Evolutionary conservation across 768 basidiomycete species (phyloP).

Genomic region (Phallus indusiatus): DNA sequence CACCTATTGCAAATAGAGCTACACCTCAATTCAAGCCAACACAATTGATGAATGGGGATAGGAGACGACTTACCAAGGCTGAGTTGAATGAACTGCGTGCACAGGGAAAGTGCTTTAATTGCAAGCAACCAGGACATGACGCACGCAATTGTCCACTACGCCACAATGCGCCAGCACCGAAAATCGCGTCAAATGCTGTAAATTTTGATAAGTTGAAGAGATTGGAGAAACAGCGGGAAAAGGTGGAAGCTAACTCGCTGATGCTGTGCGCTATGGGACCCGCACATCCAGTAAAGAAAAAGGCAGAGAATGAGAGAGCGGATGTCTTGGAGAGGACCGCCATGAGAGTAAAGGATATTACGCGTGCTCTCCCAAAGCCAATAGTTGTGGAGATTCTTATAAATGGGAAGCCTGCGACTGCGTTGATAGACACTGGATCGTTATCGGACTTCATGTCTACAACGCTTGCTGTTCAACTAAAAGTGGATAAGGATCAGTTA

Average conservation of each 20-base stretch:
- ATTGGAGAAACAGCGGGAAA: not conserved
- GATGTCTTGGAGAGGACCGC: not conserved
- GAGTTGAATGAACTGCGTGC: not conserved
- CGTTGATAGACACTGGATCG: conserved; percentile 13
- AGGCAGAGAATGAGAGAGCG: too few relatives aligned
- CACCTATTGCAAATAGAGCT: not conserved
- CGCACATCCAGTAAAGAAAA: too few relatives aligned
- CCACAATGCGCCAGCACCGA: not conserved
- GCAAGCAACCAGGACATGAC: not conserved
- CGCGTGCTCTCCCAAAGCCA: not conserved
- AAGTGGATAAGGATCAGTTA: conserved; percentile 17
- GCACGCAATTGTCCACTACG: not conserved
- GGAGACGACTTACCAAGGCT: not conserved
- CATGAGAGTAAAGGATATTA: not conserved
- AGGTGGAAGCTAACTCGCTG: not conserved
- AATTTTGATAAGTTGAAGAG: not conserved
- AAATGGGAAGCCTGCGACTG: conserved; percentile 4
- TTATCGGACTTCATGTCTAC: conserved; percentile 15
- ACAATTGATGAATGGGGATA: not conserved
- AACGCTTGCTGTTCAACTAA: conserved; percentile 20
- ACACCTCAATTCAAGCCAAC: too few relatives aligned
- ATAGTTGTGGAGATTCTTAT: conserved; percentile 1
- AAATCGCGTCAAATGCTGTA: too few relatives aligned
- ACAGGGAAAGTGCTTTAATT: not conserved
- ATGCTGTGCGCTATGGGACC: too few relatives aligned